A percentile compares a stretch with the other conserved stretches of the same genome.
phyloP scores from a whole-genome alignment of 108 stramenopile genomes.

The Nannochloropsis salina region DNA sequence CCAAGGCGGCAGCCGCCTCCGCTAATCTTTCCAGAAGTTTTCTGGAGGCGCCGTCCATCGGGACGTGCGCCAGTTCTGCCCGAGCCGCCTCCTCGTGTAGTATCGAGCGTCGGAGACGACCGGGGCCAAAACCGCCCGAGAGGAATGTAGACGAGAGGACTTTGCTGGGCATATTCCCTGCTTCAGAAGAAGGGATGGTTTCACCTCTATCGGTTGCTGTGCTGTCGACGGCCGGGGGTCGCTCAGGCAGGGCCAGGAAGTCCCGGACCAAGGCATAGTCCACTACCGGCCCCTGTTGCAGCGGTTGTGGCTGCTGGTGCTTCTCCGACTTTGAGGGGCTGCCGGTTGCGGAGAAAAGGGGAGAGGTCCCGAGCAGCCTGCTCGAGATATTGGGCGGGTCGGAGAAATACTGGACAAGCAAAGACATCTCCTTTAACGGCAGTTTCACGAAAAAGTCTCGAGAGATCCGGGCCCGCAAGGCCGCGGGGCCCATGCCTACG shows the following conservation, averaged over 20 bases:
- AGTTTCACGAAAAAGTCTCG: neutral
- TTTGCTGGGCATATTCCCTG: neutral
- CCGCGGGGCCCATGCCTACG: neutral
- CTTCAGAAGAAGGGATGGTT: too few species aligned
- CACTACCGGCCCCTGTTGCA: neutral
- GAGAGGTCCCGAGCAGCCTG: neutral
- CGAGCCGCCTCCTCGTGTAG: slow-evolving; percentile 6
- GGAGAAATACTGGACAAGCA: neutral
- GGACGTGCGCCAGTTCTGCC: neutral
- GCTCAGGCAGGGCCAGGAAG: neutral
- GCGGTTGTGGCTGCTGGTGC: neutral
- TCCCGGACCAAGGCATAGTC: neutral
- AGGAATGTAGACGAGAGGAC: neutral
- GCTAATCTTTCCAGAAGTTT: neutral
- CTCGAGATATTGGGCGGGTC: neutral
- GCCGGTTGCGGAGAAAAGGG: neutral
- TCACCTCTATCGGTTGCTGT: too few species aligned
- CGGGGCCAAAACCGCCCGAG: neutral
- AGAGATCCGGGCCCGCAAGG: neutral
- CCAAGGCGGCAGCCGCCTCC: neutral
- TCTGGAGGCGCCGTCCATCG: neutral
- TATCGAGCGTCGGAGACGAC: neutral
- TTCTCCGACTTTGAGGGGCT: neutral
- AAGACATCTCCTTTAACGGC: neutral
- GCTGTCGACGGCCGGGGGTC: neutral